Evolutionary conservation across 2,329 filamentous ascomycete genomes (phyloP), one percentile per base, ranked within the genome.

Genomic region (Ophiocordyceps camponoti-rufipedis): DNA sequence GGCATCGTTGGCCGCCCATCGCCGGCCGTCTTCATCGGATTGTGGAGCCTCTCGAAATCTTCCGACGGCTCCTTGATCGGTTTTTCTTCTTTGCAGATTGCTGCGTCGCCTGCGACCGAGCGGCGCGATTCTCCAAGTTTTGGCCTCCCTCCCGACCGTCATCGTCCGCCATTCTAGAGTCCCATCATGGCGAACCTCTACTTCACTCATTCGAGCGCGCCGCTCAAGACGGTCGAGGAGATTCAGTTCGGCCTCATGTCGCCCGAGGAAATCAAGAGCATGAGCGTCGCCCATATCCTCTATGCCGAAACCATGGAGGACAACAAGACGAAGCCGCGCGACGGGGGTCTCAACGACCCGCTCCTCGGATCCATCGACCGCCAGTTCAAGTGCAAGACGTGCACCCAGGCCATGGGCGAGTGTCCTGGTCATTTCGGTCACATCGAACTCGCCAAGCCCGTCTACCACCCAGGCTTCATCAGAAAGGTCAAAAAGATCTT

Each of bases 281-380:
- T 96, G 86, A 95, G 88, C 66, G 89, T 96, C 51, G 84, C 81
- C 55, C 85, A 94, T 63, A 89, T 98, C 62, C 76, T 91, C 63
- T 96, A 95, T 61, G 88, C 91, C n/a, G 91, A 98, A 71, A 96
- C 91, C 28, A 95, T 98, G 91, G 91, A 98, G 60, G 91, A 98
- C 65, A 82, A 82, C 63, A 84, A 88, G 58, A 81, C 85, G 54
- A 85, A 85, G 62, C 91, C 91, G 52, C 86, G 91, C 54, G 83
- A 91, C 50, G 82, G 83, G 60, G 91, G 91, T 58, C 72, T 96
- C 54, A 96, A 96, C 62, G 91, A 99, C 61, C 88, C 91, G 52
- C 84, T 88, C 55, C 80, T 99, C 44, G 91, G 91, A 48, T 94
- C 91, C 44, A 94, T 98, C 62, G 93, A 98, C 63, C 81, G 91